A percentile compares a stretch with the other conserved stretches of the same genome.
Conservation (phyloP, 805 yeast species). For the Clavispora asparagi region DNA sequence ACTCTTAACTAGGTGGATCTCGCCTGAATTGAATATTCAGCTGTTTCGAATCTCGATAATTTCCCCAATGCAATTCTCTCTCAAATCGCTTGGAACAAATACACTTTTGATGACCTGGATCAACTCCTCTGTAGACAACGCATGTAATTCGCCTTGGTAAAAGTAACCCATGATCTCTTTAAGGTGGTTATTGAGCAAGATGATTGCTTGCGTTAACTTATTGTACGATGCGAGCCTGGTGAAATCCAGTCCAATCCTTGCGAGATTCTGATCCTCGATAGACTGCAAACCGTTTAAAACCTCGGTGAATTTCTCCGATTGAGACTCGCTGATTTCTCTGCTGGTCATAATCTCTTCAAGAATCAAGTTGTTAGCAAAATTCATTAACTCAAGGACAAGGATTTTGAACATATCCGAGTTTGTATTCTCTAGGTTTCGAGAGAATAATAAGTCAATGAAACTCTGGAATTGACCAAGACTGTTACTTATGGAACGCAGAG, state of each 20-base stretch:
- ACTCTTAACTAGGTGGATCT: slow-evolving; percentile 15
- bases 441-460: slow-evolving; percentile 11
- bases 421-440: slow-evolving; percentile 19
- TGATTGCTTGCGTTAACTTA: slow-evolving; percentile 25
- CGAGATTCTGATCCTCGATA: slow-evolving; percentile 5
- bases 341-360: slow-evolving; percentile 20
- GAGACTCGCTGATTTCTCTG: slow-evolving; percentile 32
- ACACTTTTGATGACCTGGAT: slow-evolving; percentile 35
- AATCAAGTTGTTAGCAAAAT: slow-evolving; percentile 25
- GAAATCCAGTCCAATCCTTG: slow-evolving; percentile 6
- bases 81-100: slow-evolving; percentile 42
- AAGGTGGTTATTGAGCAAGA: slow-evolving; percentile 35
- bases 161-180: slow-evolving; percentile 44
- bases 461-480: slow-evolving; percentile 15
- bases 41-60: slow-evolving; percentile 40
- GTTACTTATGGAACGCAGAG: slow-evolving; percentile 16
- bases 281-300: slow-evolving; percentile 15
- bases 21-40: background rate
- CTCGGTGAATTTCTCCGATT: slow-evolving; percentile 25
- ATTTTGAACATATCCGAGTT: slow-evolving; percentile 24
- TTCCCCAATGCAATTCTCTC: slow-evolving; percentile 42
- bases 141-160: slow-evolving; percentile 49
- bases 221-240: slow-evolving; percentile 7
- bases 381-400: slow-evolving; percentile 21
- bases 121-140: slow-evolving; percentile 44